phyloP scores from a whole-genome alignment of 768 basidiomycete genomes.

The Dioszegia crocea region DNA sequence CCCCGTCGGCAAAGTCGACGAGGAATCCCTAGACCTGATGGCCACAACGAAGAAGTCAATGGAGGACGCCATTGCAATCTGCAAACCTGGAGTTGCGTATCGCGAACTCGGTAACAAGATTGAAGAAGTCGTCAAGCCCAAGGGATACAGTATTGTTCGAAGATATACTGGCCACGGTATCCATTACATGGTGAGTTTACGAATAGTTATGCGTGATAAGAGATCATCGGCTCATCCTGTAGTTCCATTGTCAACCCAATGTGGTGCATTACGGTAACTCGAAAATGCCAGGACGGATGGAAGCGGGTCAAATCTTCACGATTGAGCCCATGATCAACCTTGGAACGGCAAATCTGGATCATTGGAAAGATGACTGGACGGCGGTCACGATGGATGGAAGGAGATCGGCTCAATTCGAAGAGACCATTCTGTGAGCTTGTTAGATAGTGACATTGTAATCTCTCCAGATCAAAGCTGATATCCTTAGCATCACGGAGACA shows the following conservation, averaged over 20 bases:
- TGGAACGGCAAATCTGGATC: slow-evolving; percentile 55
- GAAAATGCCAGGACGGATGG: slow-evolving; percentile 89
- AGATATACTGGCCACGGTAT: slow-evolving; percentile 90
- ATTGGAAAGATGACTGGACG: slow-evolving; percentile 91
- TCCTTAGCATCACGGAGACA: slow-evolving; percentile 75
- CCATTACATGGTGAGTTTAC: slow-evolving; percentile 56
- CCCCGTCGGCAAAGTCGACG: slow-evolving; percentile 59
- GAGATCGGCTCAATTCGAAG: slow-evolving; percentile 93
- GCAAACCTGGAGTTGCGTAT: slow-evolving; percentile 83
- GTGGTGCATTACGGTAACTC: slow-evolving; percentile 93
- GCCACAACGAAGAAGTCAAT: slow-evolving; percentile 73
- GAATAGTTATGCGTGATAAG: not conserved
- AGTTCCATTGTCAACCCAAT: slow-evolving; percentile 81
- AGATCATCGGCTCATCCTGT: not conserved
- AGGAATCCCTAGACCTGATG: slow-evolving; percentile 76
- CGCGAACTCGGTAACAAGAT: slow-evolving; percentile 51
- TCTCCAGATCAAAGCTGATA: not conserved
- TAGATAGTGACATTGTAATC: not conserved
- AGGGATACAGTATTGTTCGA: slow-evolving; percentile 84
- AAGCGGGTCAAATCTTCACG: slow-evolving; percentile 60
- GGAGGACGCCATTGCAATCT: slow-evolving; percentile 83
- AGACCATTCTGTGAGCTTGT: slow-evolving; percentile 77
- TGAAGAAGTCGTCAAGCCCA: slow-evolving; percentile 76
- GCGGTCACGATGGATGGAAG: slow-evolving; percentile 88
- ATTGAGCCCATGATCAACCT: slow-evolving; percentile 88